Evolutionary conservation across 805 yeast species (phyloP).

Genomic region (Metschnikowia santaceciliae): DNA sequence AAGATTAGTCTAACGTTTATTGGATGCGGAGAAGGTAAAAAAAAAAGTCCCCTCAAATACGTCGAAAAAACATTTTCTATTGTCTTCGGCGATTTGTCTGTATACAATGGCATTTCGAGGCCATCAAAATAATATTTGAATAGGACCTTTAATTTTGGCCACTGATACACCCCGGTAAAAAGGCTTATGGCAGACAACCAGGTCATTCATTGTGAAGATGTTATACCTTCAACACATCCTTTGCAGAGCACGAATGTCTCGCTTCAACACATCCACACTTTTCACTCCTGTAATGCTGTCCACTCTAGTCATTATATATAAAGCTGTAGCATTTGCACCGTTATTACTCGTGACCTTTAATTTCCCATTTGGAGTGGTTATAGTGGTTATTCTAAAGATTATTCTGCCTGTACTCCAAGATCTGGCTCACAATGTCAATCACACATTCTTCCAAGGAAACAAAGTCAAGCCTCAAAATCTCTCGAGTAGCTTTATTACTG

Average conservation of each 20-base stretch:
- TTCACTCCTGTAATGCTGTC: background rate
- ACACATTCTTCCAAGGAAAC: constrained; percentile 15
- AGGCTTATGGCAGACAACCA: background rate
- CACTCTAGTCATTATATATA: too few species aligned
- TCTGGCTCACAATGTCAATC: constrained; percentile 19
- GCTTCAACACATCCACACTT: too few species aligned
- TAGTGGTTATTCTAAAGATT: background rate
- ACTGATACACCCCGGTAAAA: background rate
- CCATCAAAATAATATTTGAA: too few species aligned
- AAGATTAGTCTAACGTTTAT: background rate
- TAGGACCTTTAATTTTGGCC: too few species aligned
- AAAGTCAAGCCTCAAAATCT: constrained; percentile 16
- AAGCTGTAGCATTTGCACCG: too few species aligned
- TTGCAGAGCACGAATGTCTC: background rate
- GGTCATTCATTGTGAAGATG: background rate
- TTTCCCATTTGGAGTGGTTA: background rate
- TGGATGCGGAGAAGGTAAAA: background rate
- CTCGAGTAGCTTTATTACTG: constrained; percentile 14
- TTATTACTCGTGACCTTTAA: background rate
- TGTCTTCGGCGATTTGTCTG: too few species aligned
- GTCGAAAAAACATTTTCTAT: too few species aligned
- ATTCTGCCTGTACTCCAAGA: constrained; percentile 10
- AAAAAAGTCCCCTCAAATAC: background rate
- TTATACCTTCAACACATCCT: background rate
- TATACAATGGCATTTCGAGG: too few species aligned